Conservation (phyloP, 257 asterid genomes). For the Ophiorrhiza pumila region DNA sequence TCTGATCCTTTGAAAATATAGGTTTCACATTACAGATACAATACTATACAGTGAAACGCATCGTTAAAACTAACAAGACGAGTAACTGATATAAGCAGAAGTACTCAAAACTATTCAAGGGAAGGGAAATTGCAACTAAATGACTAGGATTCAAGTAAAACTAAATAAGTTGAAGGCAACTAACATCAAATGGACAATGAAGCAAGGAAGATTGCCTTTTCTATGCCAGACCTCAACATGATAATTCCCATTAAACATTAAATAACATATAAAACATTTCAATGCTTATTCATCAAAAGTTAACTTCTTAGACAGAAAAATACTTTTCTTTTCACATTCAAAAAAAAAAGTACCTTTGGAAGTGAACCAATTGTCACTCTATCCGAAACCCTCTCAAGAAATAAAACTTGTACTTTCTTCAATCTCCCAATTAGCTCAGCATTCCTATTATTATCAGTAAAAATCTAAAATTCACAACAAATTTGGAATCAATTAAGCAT, state of each 20-base stretch:
- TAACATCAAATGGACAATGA: not conserved
- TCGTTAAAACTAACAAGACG: not conserved
- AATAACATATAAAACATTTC: not conserved
- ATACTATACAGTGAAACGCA: no score
- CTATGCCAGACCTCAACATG: not conserved
- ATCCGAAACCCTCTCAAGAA: slow-evolving; percentile 92
- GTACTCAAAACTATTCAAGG: not conserved
- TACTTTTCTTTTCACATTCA: not conserved
- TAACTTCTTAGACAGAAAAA: not conserved
- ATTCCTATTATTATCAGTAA: slow-evolving; percentile 5
- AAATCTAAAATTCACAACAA: not conserved
- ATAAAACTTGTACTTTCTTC: slow-evolving; percentile 86
- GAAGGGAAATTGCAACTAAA: no score
- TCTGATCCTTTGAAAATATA: no score
- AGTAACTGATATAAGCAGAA: not conserved
- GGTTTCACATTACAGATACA: not conserved
- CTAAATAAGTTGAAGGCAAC: not conserved
- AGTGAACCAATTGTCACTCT: slow-evolving; percentile 45
- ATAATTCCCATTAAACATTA: not conserved
- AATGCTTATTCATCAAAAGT: not conserved
- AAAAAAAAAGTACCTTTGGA: slow-evolving; percentile 58
- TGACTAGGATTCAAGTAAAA: not conserved
- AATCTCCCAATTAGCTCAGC: slow-evolving; percentile 73
- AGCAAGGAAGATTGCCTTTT: not conserved
- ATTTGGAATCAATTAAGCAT: not conserved